Base-by-base conservation (phyloP, 129 eudicot species). In the Artemisia argyi region DNA sequence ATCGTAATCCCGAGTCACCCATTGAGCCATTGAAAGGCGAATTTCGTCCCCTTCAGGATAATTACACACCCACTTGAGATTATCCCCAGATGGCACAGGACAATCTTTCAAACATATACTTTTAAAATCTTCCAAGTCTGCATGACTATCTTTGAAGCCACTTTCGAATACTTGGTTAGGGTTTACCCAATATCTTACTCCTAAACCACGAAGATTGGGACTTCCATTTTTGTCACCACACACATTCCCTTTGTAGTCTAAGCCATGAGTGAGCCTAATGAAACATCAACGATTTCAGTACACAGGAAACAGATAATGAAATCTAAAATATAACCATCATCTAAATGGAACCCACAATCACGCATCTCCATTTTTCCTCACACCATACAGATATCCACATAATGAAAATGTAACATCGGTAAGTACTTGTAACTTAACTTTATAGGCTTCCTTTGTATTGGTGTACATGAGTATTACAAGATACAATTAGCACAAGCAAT, bases 191-290 rank as follows among this genome's bases (percentile, higher is more conserved):
- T 94, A 94, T 71, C 87, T 85, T 54, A 94, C 84, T 72, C 90
- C 91, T 87, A 94, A 75, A 69, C 88, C 85, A 71, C 80, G 86
- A 62, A 94, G 97, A 69, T 83, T 79, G 0, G 85, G 97, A 63
- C 83, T 77, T 12, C 84, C 97, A 63, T 88, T 89, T 70, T 75
- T 88, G 73, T 88, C 96, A 15, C 99, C 99, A 56, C 99, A 94
- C n/a, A 94, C 83, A 77, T 90, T 88, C 11, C 99, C 99, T 66
- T 90, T 88, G 83, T 94, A 94, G 78, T 94, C 99, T 75, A 94
- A 74, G 49, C 97, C 97, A 78, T 82, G 88, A 48, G 64, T 83
- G 66, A 94, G 85, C 90, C 98, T 94, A 77, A 44, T 24, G 61
- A 71, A 79, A 52, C 82, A 82, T 44, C 46, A 22, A n/a, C 19